Evolutionary conservation across 768 basidiomycete species (phyloP), one percentile per base, ranked within the genome.

Genomic region (Trametes cubensis): DNA sequence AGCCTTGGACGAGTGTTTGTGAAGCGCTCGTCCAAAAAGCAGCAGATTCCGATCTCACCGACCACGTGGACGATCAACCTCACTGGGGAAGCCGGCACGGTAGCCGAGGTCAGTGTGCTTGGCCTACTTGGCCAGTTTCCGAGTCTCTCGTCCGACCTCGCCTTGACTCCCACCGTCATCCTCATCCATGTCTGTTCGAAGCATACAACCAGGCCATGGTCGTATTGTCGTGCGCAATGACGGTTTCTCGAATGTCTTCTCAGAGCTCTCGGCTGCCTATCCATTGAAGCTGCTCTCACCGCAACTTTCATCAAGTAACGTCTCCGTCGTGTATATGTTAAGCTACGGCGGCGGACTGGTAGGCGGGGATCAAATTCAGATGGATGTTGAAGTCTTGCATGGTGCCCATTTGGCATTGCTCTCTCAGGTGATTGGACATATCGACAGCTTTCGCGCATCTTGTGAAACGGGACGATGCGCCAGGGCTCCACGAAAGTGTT

Each of bases 401-500:
- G 80, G 78, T 17, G 82, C 84, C 28, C 80, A 74, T 13, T 81
- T 98, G 1, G 77, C 95, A 6, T 71, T 98, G 50, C 78, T 97
- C 34, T 93, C 95, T 11, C 95, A 98, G 82, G 95, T 90, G 52
- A 50, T 23, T 64, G 15, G 2, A 15, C 17, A 34, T 52, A 15
- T 30, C 11, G 18, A 20, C 8, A 34, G 25, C n/a, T 52, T 6
- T 7, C 2, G 49, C 38, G n/a, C 42, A 17, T 40, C 45, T 7
- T 25, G 44, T 62, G 63, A n/a, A 53, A 41, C 28, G 39, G 51
- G 18, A 8, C n/a, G 58, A 53, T 52, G 26, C 41, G 34, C 28
- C 67, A 95, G 94, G 92, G 94, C 34, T 92, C 90, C 4, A 98
- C 95, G 11, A 98, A 98, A 73, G 90, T 98, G 20, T 98, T 96